These are phyloP conservation scores for Vaccinium corymbosum DNA, from an alignment of 148 eudicot species.

Conservation along the genomic window DNA sequence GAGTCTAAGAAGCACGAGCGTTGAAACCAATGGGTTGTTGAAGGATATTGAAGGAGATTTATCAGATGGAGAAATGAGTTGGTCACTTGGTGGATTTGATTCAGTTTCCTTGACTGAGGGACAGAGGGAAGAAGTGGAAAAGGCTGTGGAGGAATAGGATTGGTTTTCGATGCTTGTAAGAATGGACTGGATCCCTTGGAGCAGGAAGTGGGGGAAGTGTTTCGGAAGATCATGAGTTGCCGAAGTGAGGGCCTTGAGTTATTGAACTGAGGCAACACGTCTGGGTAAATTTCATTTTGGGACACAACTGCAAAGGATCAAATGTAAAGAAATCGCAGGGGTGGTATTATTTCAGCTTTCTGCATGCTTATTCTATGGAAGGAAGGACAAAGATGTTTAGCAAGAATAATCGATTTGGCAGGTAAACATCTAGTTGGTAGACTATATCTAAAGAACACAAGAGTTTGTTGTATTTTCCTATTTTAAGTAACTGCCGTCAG, in stretches of 20 bases:
- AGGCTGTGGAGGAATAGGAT: slow-evolving; percentile 30
- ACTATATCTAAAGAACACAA: background rate
- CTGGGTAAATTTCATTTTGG: slow-evolving; percentile 11
- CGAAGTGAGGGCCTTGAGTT: slow-evolving; percentile 53
- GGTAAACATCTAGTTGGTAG: slow-evolving; percentile 13
- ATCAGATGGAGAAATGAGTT: slow-evolving; percentile 43
- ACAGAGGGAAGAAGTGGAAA: slow-evolving; percentile 41
- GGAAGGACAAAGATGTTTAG: background rate
- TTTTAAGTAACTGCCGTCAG: background rate
- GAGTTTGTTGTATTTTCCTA: slow-evolving; percentile 10
- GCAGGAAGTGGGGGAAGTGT: slow-evolving; percentile 48
- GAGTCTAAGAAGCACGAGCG: slow-evolving; percentile 55
- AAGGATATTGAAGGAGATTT: slow-evolving; percentile 61
- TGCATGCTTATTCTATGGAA: background rate
- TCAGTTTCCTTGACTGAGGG: slow-evolving; percentile 48
- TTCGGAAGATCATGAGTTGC: slow-evolving; percentile 55
- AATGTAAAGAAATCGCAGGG: background rate
- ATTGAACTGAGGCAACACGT: slow-evolving; percentile 26
- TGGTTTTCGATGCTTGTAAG: slow-evolving; percentile 41
- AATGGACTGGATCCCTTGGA: slow-evolving; percentile 54
- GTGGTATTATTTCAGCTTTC: background rate
- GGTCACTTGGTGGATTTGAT: slow-evolving; percentile 49
- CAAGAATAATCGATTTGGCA: background rate
- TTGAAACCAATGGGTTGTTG: slow-evolving; percentile 46
- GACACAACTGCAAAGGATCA: background rate